A percentile compares a stretch with the other conserved stretches of the same genome.
Evolutionary conservation across 2,329 filamentous ascomycete genomes (phyloP).

Genomic region (Plenodomus lindquistii): DNA sequence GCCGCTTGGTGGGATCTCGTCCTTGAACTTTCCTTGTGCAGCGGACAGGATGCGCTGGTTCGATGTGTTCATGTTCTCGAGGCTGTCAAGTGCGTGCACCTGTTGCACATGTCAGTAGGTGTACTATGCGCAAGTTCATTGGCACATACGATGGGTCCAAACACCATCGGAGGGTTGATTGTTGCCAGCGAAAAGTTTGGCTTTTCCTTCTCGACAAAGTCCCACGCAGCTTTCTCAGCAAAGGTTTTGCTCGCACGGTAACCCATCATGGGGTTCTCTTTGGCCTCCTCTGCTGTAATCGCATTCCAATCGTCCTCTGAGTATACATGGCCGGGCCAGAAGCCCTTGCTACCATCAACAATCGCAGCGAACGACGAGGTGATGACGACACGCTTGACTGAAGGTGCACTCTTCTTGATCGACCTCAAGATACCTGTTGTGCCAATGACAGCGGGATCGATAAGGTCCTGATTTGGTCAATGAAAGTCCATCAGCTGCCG

Average conservation of each 20-base stretch:
- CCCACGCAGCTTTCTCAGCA: slow-evolving; percentile 59
- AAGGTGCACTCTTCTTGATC: slow-evolving; percentile 63
- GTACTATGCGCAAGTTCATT: neutral
- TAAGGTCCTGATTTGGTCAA: slow-evolving; percentile 47
- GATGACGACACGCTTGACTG: slow-evolving; percentile 73
- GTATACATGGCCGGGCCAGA: slow-evolving; percentile 54
- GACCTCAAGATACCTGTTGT: slow-evolving; percentile 66
- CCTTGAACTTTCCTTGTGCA: slow-evolving; percentile 64
- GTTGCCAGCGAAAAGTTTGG: slow-evolving; percentile 55
- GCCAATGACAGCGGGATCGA: slow-evolving; percentile 66
- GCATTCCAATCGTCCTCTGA: slow-evolving; percentile 62
- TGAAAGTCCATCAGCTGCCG: neutral
- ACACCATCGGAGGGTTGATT: slow-evolving; percentile 56
- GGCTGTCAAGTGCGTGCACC: slow-evolving; percentile 62
- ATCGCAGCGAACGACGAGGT: slow-evolving; percentile 73
- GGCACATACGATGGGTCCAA: slow-evolving; percentile 52
- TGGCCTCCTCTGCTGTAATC: slow-evolving; percentile 56
- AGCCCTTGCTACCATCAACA: slow-evolving; percentile 59
- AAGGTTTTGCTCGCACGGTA: slow-evolving; percentile 66
- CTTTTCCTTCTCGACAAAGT: slow-evolving; percentile 56
- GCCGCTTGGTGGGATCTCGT: slow-evolving; percentile 61
- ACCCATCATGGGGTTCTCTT: slow-evolving; percentile 47
- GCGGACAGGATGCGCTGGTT: slow-evolving; percentile 69
- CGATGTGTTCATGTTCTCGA: slow-evolving; percentile 72
- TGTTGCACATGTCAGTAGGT: slow-evolving; percentile 18